These are phyloP conservation scores for Neobulgaria alba DNA, from an alignment of 2,329 filamentous ascomycete genomes.

Conservation along the genomic window DNA sequence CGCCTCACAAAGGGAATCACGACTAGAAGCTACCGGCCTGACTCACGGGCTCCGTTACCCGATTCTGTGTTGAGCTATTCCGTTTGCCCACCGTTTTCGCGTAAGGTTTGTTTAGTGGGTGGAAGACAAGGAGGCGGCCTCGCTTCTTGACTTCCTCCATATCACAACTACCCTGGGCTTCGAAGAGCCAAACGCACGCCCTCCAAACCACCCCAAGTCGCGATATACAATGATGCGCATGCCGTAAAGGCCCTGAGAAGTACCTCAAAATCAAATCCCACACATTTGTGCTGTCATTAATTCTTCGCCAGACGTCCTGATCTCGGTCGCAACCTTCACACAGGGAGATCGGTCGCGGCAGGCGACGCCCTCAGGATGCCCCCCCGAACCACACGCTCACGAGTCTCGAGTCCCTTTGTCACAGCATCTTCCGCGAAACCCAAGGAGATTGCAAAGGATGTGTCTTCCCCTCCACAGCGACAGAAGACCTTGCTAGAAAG, in stretches of 20 bases:
- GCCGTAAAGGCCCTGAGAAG: background rate
- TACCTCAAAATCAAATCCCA: background rate
- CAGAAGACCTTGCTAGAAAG: slow-evolving; percentile 27
- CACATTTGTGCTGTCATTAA: background rate
- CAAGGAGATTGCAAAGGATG: slow-evolving; percentile 2
- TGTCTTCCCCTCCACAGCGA: slow-evolving; percentile 11
- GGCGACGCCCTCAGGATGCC: background rate
- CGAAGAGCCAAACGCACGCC: background rate
- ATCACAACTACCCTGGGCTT: no score
- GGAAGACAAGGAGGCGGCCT: background rate
- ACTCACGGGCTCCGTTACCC: no score
- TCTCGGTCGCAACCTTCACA: background rate
- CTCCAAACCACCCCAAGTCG: background rate
- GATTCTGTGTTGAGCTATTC: no score
- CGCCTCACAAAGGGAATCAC: no score
- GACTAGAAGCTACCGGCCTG: no score
- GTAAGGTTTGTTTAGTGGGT: no score
- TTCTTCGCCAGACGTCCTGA: background rate
- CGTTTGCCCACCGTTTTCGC: no score
- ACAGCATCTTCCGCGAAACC: slow-evolving; percentile 7
- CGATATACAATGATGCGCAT: background rate
- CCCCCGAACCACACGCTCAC: slow-evolving; percentile 22
- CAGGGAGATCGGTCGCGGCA: background rate
- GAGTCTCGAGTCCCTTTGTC: slow-evolving; percentile 23
- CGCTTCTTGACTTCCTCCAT: background rate